These are phyloP conservation scores for Mucuna pruriens DNA, from an alignment of 306 rosid species.

Conservation along the genomic window DNA sequence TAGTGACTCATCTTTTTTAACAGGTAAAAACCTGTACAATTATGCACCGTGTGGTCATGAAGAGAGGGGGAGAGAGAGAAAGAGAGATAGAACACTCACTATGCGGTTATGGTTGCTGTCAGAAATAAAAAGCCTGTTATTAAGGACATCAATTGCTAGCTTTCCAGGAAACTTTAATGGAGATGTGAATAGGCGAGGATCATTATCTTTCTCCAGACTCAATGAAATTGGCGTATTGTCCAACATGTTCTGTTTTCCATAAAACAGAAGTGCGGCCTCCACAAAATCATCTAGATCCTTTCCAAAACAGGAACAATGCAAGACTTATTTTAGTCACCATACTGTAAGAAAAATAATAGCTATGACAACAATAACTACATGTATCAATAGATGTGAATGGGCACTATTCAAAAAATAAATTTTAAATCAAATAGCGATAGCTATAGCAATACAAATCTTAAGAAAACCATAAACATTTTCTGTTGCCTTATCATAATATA, in stretches of 20 bases:
- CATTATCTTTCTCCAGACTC: conserved; percentile 84
- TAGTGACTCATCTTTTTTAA: not conserved
- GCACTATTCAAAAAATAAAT: not conserved
- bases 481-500: too few species aligned
- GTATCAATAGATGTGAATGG: not conserved
- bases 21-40: conserved; percentile 17
- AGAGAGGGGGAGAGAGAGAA: conserved; percentile 11
- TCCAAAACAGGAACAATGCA: conserved; percentile 22
- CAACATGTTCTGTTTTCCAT: conserved; percentile 75
- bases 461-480: not conserved
- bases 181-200: conserved; percentile 81
- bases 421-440: conserved; percentile 12
- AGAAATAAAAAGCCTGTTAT: conserved; percentile 94
- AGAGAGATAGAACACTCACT: conserved; percentile 57
- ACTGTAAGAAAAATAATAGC: conserved; percentile 3
- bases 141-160: conserved; percentile 81
- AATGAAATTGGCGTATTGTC: conserved; percentile 69
- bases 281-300: conserved; percentile 95
- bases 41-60: conserved; percentile 8
- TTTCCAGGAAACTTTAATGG: conserved; percentile 98
- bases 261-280: conserved; percentile 91
- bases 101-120: conserved; percentile 97
- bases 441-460: not conserved
- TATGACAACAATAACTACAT: conserved; percentile 22
- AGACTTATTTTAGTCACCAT: conserved; percentile 22